These are phyloP conservation scores for Mortierella sp. DNA, from an alignment of 371 early-diverging fungal species.

Conservation along the genomic window DNA sequence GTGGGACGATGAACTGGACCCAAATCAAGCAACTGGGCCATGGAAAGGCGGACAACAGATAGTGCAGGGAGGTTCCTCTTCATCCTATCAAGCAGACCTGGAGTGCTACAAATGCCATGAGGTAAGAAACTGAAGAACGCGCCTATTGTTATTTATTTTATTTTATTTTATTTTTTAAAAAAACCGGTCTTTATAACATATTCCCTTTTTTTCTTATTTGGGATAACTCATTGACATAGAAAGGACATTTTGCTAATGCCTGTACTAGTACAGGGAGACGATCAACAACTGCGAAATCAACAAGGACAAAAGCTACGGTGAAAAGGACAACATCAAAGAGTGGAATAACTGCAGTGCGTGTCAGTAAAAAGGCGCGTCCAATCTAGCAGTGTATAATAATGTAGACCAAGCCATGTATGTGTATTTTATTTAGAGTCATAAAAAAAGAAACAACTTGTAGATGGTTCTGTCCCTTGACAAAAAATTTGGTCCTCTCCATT, in stretches of 20 bases:
- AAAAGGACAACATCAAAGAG: slow-evolving; percentile 13
- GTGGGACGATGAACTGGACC: slow-evolving; percentile 64
- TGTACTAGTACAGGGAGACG: slow-evolving; percentile 10
- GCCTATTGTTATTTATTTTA: background rate
- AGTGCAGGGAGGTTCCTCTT: background rate
- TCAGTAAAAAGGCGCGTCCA: slow-evolving; percentile 25
- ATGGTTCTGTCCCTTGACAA: too few species aligned
- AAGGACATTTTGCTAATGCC: slow-evolving; percentile 36
- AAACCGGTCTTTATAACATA: too few species aligned
- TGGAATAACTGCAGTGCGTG: slow-evolving; percentile 13
- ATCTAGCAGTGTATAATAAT: slow-evolving; percentile 5
- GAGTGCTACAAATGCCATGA: slow-evolving; percentile 38
- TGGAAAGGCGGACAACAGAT: slow-evolving; percentile 20
- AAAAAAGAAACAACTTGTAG: too few species aligned
- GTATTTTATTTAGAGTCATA: too few species aligned
- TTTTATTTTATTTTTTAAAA: background rate
- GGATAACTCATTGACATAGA: slow-evolving; percentile 5
- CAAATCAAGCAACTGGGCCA: background rate
- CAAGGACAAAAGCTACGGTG: background rate
- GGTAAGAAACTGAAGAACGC: slow-evolving; percentile 8
- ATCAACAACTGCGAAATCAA: background rate
- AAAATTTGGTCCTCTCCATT: too few species aligned
- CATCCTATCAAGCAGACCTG: slow-evolving; percentile 12
- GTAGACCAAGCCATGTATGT: too few species aligned
- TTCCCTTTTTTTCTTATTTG: background rate